Evolutionary conservation across 1,139 yeast species (phyloP).

Genomic region (Trichomonascaceae sp.): DNA sequence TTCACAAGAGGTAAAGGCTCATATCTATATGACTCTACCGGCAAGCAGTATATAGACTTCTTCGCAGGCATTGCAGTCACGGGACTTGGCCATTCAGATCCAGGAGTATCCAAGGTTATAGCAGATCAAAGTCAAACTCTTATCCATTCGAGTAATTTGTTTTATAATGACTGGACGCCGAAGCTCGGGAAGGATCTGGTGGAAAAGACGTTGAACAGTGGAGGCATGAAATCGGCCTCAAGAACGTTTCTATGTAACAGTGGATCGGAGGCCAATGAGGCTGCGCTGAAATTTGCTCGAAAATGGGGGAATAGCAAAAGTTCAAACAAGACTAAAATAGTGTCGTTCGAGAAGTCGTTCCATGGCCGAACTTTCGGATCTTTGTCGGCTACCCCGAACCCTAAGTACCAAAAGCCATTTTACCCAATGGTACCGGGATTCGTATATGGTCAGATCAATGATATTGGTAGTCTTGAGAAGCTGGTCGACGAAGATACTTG

Average conservation of each 20-base stretch:
- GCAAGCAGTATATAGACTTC: slow-evolving; percentile 74
- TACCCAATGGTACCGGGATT: slow-evolving; percentile 87
- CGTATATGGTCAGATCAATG: slow-evolving; percentile 52
- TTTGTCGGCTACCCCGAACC: slow-evolving; percentile 82
- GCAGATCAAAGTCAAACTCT: slow-evolving; percentile 65
- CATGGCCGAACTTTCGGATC: slow-evolving; percentile 97
- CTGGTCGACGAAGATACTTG: slow-evolving; percentile 70
- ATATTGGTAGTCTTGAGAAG: slow-evolving; percentile 47
- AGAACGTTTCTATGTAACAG: slow-evolving; percentile 87
- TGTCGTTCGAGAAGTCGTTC: slow-evolving; percentile 82
- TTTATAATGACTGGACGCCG: slow-evolving; percentile 79
- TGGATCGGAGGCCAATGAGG: slow-evolving; percentile 97
- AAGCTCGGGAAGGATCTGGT: slow-evolving; percentile 69
- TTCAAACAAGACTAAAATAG: slow-evolving; percentile 48
- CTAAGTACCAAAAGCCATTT: slow-evolving; percentile 87
- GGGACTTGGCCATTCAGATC: slow-evolving; percentile 82
- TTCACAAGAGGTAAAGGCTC: slow-evolving; percentile 73
- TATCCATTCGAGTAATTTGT: slow-evolving; percentile 80
- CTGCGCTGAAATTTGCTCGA: slow-evolving; percentile 92
- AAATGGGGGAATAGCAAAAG: slow-evolving; percentile 56
- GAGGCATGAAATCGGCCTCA: slow-evolving; percentile 76
- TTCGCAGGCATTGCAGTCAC: slow-evolving; percentile 97
- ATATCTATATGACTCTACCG: slow-evolving; percentile 71
- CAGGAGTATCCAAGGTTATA: slow-evolving; percentile 62
- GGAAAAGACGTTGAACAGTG: slow-evolving; percentile 57